phyloP scores from a whole-genome alignment of 345 rosid genomes.

The Gynandropsis gynandra region DNA sequence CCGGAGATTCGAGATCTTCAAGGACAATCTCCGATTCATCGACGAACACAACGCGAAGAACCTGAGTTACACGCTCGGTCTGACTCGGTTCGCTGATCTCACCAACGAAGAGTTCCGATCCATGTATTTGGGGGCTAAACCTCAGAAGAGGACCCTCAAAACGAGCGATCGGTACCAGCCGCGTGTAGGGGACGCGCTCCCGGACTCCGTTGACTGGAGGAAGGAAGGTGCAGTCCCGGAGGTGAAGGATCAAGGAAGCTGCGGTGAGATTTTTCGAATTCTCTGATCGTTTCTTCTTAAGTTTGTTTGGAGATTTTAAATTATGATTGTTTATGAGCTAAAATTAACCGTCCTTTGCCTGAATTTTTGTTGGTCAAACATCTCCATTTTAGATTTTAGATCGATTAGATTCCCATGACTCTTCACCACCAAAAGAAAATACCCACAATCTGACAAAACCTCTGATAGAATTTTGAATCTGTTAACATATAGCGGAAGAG shows the following conservation, averaged over 20 bases:
- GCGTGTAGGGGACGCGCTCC: constrained; percentile 56
- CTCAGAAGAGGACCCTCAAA: constrained; percentile 32
- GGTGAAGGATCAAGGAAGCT: constrained; percentile 81
- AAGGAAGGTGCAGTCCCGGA: constrained; percentile 63
- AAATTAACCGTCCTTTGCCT: too few relatives aligned
- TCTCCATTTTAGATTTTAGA: too few relatives aligned
- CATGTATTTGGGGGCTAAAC: constrained; percentile 51
- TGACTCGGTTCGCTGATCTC: constrained; percentile 85
- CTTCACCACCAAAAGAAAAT: too few relatives aligned
- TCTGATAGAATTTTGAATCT: too few relatives aligned
- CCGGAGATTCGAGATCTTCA: constrained; percentile 65
- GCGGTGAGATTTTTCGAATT: constrained; percentile 43
- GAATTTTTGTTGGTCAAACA: too few relatives aligned
- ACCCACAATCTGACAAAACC: too few relatives aligned
- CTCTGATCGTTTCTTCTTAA: too few relatives aligned
- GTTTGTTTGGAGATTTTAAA: too few relatives aligned
- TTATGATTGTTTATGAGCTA: too few relatives aligned
- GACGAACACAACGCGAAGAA: constrained; percentile 64
- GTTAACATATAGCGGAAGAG: too few relatives aligned
- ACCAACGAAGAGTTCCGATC: constrained; percentile 89
- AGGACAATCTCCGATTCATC: constrained; percentile 73
- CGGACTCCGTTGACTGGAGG: constrained; percentile 78
- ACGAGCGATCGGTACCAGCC: constrained; percentile 44
- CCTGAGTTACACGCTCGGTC: constrained; percentile 56
- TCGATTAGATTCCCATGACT: too few relatives aligned